Percentiles rank a stretch among this genome's conserved stretches.
Evolutionary conservation across 129 eudicot species (phyloP).

Genomic region (Scalesia atractyloides): DNA sequence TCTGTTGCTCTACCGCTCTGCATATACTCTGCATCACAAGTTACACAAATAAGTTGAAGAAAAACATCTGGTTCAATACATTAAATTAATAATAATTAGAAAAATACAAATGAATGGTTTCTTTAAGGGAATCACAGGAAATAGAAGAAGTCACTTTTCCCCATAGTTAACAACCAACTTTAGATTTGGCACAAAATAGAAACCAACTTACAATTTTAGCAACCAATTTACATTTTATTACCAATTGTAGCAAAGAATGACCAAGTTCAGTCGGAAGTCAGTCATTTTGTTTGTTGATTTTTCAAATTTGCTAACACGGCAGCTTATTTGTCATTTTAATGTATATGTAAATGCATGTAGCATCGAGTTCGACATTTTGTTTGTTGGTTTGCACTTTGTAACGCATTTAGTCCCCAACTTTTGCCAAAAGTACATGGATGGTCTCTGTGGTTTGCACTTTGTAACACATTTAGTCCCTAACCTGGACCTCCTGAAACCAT

Average conservation of each 20-base stretch:
- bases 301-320: background rate
- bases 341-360: background rate
- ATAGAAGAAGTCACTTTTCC: background rate
- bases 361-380: background rate
- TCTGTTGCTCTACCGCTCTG: slow-evolving; percentile 96
- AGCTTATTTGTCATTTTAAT: background rate
- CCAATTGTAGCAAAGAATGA: background rate
- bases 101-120: background rate
- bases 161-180: background rate
- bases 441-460: too few relatives aligned
- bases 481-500: too few relatives aligned
- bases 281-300: background rate
- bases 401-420: too few relatives aligned
- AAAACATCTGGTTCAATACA: background rate
- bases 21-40: slow-evolving; percentile 75
- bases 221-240: background rate
- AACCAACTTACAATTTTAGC: background rate
- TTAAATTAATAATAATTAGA: background rate
- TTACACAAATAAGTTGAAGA: background rate
- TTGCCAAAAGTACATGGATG: too few relatives aligned
- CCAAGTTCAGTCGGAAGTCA: background rate
- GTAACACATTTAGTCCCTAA: too few relatives aligned
- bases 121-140: background rate
- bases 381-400: too few relatives aligned
- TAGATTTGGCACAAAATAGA: background rate